These are phyloP conservation scores for Heterobasidion annosum DNA, from an alignment of 1,284 basidiomycete species.

Conservation along the genomic window DNA sequence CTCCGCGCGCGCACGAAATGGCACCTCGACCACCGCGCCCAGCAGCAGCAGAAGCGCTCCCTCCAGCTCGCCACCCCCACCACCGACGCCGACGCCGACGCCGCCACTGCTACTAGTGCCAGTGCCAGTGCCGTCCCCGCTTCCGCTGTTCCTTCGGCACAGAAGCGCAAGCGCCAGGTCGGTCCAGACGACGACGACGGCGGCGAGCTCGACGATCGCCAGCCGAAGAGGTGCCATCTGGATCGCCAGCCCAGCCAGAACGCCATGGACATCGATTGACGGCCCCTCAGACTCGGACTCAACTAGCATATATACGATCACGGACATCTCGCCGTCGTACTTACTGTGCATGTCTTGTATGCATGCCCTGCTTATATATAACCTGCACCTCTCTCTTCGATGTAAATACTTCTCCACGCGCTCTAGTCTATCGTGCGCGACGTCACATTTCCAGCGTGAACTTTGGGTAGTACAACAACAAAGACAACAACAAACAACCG, in stretches of 20 bases:
- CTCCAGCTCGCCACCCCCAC: too few relatives aligned
- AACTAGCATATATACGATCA: too few relatives aligned
- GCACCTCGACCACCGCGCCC: not conserved
- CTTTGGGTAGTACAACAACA: too few relatives aligned
- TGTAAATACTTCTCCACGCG: too few relatives aligned
- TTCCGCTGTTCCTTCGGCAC: not conserved
- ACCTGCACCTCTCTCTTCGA: too few relatives aligned
- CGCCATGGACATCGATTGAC: not conserved
- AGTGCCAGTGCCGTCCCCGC: not conserved
- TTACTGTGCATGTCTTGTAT: too few relatives aligned
- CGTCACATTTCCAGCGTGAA: too few relatives aligned
- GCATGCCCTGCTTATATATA: too few relatives aligned
- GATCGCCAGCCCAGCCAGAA: not conserved
- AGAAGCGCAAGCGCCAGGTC: slow-evolving; percentile 1
- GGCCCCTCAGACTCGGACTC: too few relatives aligned
- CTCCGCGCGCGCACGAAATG: slow-evolving; percentile 27
- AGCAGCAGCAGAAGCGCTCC: not conserved
- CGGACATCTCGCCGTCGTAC: too few relatives aligned
- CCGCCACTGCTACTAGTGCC: not conserved
- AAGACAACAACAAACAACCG: too few relatives aligned
- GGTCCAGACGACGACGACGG: not conserved
- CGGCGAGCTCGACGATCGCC: slow-evolving; percentile 17
- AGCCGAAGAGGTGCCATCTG: slow-evolving; percentile 21
- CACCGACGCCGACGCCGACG: not conserved
- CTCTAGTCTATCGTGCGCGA: too few relatives aligned